Percentiles rank a stretch among this genome's conserved stretches.
phyloP scores from a whole-genome alignment of 495 filamentous ascomycete genomes.

The Acidomyces sp. region DNA sequence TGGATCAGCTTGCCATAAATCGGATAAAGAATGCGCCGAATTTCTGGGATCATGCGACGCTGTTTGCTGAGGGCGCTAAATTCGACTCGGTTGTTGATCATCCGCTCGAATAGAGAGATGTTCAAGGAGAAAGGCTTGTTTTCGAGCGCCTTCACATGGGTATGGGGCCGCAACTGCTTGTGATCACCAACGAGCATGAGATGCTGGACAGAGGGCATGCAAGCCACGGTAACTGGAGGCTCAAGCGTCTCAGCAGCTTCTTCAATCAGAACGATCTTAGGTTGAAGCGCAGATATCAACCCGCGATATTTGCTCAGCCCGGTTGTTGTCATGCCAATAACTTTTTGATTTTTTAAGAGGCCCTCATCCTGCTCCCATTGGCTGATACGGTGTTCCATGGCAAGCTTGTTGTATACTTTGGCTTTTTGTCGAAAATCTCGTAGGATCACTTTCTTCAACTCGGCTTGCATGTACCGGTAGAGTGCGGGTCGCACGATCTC shows the following conservation, averaged over 20 bases:
- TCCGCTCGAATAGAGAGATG: slow-evolving; percentile 63
- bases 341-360: slow-evolving; percentile 39
- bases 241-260: slow-evolving; percentile 66
- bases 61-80: slow-evolving; percentile 49
- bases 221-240: slow-evolving; percentile 49
- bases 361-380: slow-evolving; percentile 43
- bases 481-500: slow-evolving; percentile 39
- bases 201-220: slow-evolving; percentile 55
- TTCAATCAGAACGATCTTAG: slow-evolving; percentile 56
- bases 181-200: slow-evolving; percentile 69
- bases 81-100: slow-evolving; percentile 54
- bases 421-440: slow-evolving; percentile 33
- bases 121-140: slow-evolving; percentile 46
- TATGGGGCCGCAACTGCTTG: slow-evolving; percentile 54
- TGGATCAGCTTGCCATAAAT: slow-evolving; percentile 53
- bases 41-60: slow-evolving; percentile 61
- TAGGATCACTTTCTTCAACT: slow-evolving; percentile 34
- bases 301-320: slow-evolving; percentile 80
- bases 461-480: slow-evolving; percentile 43
- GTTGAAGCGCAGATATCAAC: slow-evolving; percentile 55
- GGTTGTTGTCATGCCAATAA: slow-evolving; percentile 67
- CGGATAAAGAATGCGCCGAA: slow-evolving; percentile 46
- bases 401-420: slow-evolving; percentile 31
- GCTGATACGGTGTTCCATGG: slow-evolving; percentile 36
- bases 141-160: slow-evolving; percentile 41